Conservation (phyloP, 176 grass and related monocot species). For the Lolium multiflorum region DNA sequence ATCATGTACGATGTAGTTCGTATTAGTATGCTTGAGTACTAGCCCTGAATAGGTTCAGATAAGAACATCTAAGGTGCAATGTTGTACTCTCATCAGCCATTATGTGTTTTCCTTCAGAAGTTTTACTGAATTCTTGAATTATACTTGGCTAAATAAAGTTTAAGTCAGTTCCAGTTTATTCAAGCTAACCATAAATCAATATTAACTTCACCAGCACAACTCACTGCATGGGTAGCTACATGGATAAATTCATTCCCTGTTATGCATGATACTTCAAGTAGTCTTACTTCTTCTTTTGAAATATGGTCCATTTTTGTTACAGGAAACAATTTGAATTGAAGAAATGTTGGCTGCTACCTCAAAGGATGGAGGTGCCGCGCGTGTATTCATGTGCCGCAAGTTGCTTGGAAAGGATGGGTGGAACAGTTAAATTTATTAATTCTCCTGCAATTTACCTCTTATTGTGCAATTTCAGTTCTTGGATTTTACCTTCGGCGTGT, state of each 20-base stretch:
- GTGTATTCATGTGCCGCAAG: not conserved
- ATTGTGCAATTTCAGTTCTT: not conserved
- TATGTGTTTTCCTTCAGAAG: no score
- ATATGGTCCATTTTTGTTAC: no score
- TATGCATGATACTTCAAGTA: not conserved
- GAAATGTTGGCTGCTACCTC: slow-evolving; percentile 28
- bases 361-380: not conserved
- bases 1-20: no score
- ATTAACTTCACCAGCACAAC: not conserved
- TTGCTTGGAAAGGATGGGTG: not conserved
- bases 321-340: not conserved
- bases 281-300: not conserved
- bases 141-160: not conserved
- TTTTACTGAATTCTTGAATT: not conserved
- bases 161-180: not conserved
- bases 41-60: no score
- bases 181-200: not conserved
- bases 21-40: no score
- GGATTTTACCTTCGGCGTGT: not conserved
- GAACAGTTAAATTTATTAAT: not conserved
- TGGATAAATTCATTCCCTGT: not conserved
- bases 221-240: not conserved
- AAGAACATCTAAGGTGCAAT: no score
- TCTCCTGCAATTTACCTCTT: not conserved
- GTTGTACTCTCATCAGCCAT: no score